These are phyloP conservation scores for Pichia sp. DNA, from an alignment of 1,139 yeast genomes.

Conservation along the genomic window DNA sequence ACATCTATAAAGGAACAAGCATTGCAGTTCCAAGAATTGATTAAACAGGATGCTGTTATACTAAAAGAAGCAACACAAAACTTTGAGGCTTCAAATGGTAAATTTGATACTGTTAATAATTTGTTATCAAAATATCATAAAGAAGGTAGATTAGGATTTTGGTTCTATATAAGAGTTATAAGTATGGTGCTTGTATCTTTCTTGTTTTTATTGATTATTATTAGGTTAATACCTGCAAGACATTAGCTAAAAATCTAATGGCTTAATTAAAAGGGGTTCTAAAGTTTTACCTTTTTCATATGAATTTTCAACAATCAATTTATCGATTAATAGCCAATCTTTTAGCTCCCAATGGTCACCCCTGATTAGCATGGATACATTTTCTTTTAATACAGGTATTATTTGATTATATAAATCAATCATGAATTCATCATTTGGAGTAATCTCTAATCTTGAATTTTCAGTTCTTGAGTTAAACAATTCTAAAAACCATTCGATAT, in stretches of 20 bases:
- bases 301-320: slow-evolving; percentile 15
- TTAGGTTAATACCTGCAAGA: slow-evolving; percentile 28
- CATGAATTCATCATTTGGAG: slow-evolving; percentile 47
- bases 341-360: slow-evolving; percentile 54
- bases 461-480: slow-evolving; percentile 38
- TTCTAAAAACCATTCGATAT: slow-evolving; percentile 41
- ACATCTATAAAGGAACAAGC: slow-evolving; percentile 27
- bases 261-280: slow-evolving; percentile 22
- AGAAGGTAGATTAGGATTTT: slow-evolving; percentile 27
- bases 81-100: slow-evolving; percentile 26
- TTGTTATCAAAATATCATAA: slow-evolving; percentile 26
- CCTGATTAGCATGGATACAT: slow-evolving; percentile 43
- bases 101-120: slow-evolving; percentile 23
- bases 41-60: slow-evolving; percentile 27
- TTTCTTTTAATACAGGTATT: slow-evolving; percentile 42
- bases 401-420: slow-evolving; percentile 43
- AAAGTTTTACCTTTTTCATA: slow-evolving; percentile 24
- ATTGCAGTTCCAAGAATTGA: slow-evolving; percentile 26
- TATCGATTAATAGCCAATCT: slow-evolving; percentile 16
- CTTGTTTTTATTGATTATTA: slow-evolving; percentile 22
- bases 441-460: slow-evolving; percentile 25
- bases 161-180: slow-evolving; percentile 27
- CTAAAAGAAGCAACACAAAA: slow-evolving; percentile 28
- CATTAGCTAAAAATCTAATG: slow-evolving; percentile 15
- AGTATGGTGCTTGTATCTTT: slow-evolving; percentile 20